Evolutionary conservation across 768 basidiomycete species (phyloP), one percentile per base, ranked within the genome.

Genomic region (Lentinus tigrinus): DNA sequence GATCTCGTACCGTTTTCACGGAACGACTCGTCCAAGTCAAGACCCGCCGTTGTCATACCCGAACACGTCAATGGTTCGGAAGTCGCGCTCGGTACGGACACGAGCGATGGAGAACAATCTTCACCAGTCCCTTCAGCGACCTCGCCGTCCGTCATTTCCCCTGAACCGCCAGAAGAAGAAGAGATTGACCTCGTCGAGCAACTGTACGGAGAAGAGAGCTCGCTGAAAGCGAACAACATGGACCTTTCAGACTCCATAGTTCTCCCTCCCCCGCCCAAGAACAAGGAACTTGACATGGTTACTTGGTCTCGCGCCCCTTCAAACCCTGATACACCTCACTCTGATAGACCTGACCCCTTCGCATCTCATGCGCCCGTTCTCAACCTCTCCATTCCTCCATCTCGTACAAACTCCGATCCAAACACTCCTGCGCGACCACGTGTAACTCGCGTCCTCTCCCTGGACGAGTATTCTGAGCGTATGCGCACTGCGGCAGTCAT

Each of bases 401-500:
- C 54, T 7, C 47, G 44, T 8, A 28, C 44, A 16, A 46, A 19
- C 31, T 31, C 31, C 28, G 46, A 52, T 8, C 56, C 65, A 36
- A 43, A n/a, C 34, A 48, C 42, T 17, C 52, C 63, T 54, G 50
- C 60, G 53, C 58, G 58, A 28, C 36, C 44, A 55, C 56, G 50
- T 38, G 39, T 57, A 11, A 39, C 40, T n/a, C 61, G 57, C 39
- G 61, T 63, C 34, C 75, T 98, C 14, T 93, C 95, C 0, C 77
- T 99, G 23, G 96, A 99, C 65, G 96, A 99, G 64, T 99, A 99
- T 74, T 96, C 96, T 0, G 94, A 98, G 64, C 85, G 97, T 50
- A 99, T 99, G 97, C 86, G 93, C 8, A 97, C 95, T 10, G 97
- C 97, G 10, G 97, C 97, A 10, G 88, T 98, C 61, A 98, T 99